phyloP scores from a whole-genome alignment of 352 stramenopile genomes.

The Halophytophthora polymorphica region DNA sequence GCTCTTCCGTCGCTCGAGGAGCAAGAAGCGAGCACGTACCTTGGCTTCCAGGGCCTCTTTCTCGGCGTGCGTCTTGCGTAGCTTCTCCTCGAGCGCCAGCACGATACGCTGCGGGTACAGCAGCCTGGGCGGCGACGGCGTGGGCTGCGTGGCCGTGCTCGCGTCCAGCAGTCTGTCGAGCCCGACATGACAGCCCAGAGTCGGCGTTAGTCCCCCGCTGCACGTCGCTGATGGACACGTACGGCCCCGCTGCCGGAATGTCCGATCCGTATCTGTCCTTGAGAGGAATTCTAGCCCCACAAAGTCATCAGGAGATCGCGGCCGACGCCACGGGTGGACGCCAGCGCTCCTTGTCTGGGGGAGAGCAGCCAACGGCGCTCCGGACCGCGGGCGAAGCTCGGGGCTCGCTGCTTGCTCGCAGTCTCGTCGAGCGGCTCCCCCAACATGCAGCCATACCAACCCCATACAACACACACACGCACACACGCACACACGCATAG shows the following conservation, averaged over 20 bases:
- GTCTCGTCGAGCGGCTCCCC: conserved; percentile 19
- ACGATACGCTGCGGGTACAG: conserved; percentile 41
- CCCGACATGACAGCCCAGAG: neutral
- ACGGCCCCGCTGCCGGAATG: conserved; percentile 15
- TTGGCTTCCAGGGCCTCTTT: conserved; percentile 37
- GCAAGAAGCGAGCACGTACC: conserved; percentile 12
- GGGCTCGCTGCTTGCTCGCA: conserved; percentile 6
- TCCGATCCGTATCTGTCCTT: conserved; percentile 90
- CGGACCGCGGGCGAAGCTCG: no score
- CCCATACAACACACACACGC: conserved; percentile 8
- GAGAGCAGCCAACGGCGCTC: neutral
- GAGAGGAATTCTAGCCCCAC: conserved; percentile 76
- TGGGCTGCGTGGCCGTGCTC: conserved; percentile 23
- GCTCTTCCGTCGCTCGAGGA: neutral
- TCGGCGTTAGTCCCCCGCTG: conserved; percentile 6
- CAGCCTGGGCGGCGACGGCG: conserved; percentile 26
- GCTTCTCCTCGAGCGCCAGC: conserved; percentile 35
- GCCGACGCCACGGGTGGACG: conserved; percentile 1
- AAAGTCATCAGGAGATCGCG: conserved; percentile 87
- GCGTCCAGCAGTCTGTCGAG: conserved; percentile 25
- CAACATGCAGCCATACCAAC: conserved; percentile 1
- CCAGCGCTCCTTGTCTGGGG: conserved; percentile 24
- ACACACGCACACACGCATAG: conserved; percentile 10
- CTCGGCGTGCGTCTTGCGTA: conserved; percentile 31
- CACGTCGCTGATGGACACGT: neutral